A percentile compares a stretch with the other conserved stretches of the same genome.
phyloP scores from a whole-genome alignment of 257 asterid genomes.

The Capsicum chinense region DNA sequence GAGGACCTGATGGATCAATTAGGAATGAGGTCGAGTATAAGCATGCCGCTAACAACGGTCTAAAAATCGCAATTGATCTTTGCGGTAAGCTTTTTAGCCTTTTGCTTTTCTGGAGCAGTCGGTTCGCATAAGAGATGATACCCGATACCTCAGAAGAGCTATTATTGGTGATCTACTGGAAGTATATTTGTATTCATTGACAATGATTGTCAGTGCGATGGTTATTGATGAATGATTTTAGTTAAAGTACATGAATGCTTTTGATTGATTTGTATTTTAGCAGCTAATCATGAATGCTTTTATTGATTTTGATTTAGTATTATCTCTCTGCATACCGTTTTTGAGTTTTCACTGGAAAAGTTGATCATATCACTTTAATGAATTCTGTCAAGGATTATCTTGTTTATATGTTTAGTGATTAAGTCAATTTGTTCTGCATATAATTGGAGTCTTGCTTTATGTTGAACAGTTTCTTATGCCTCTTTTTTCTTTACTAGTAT shows the following conservation, averaged over 20 bases:
- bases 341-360: slow-evolving; percentile 21
- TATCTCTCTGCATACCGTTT: neutral
- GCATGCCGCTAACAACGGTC: slow-evolving; percentile 71
- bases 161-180: neutral
- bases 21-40: slow-evolving; percentile 59
- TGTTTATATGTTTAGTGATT: neutral
- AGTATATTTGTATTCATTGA: neutral
- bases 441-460: slow-evolving; percentile 3
- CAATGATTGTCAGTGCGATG: neutral
- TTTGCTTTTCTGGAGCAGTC: neutral
- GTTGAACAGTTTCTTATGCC: slow-evolving; percentile 1
- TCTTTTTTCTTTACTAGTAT: slow-evolving; percentile 18
- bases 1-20: slow-evolving; percentile 96
- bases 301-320: neutral
- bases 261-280: neutral
- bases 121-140: neutral
- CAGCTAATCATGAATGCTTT: neutral
- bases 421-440: neutral
- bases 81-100: slow-evolving; percentile 56
- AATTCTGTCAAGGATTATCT: neutral
- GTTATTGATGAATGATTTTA: neutral
- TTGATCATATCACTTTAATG: neutral
- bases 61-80: slow-evolving; percentile 68
- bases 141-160: neutral
- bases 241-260: neutral